Evolutionary conservation across 1,139 yeast genomes (phyloP), one percentile per base, ranked within the genome.

Genomic region (Sugiyamaella sp.): DNA sequence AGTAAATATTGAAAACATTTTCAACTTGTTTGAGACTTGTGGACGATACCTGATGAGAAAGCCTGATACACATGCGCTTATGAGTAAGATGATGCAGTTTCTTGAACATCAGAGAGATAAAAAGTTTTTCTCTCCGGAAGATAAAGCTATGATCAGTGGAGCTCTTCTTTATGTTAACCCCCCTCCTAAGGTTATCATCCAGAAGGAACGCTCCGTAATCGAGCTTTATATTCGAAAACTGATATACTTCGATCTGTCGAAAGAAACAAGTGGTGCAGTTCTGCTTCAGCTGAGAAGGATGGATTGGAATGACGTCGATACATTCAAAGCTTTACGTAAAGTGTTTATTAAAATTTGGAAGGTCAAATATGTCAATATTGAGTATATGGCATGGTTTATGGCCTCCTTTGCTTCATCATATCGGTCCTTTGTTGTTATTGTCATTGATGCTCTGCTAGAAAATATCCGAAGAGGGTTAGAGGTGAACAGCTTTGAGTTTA

Each of bases 401-500:
- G 68, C 70, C 37, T 67, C 66, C 1, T 58, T 80, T 19, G 66
- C 73, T 22, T 66, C 67, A 6, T 64, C 69, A 44, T 74, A 77
- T 60, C 74, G 72, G 40, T 69, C 70, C 17, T 44, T 44, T 25
- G 41, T 38, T n/a, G 71, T 78, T 1, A 65, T 64, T 44, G 79
- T 84, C 1, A 71, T 88, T 46, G 97, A 91, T 65, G 73, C 80
- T n/a, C 59, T 86, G 1, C 60, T 86, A 17, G 97, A 90, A 63
- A 75, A 77, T 29, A 77, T 87, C 14, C 74, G 79, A 8, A 67
- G 82, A 25, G 95, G 91, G 0, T 70, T 89, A 57, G 97, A 90
- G 63, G 62, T 75, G 5, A 81, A 84, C 60, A 83, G 82, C 60
- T 85, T 80, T 65, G 74, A 82, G 50, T 69, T 74, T 50, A 86